Conservation (phyloP, 495 filamentous ascomycete genomes). For the Hyaloscypha finlandica region DNA sequence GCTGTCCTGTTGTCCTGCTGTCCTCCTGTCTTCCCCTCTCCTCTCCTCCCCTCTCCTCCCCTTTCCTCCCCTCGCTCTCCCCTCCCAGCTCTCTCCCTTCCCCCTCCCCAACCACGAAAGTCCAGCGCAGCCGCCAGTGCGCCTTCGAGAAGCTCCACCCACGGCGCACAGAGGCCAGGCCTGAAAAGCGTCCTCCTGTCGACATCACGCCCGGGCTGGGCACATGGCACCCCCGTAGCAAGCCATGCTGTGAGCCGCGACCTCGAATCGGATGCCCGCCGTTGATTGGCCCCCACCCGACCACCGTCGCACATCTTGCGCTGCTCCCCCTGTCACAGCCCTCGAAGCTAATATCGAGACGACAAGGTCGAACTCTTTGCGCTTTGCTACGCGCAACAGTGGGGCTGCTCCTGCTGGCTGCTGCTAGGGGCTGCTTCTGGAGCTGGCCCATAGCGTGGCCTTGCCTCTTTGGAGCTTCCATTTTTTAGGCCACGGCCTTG, state of each 20-base stretch:
- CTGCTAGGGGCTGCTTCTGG: neutral
- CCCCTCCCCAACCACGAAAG: no score
- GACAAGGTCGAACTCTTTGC: neutral
- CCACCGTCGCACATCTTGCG: constrained; percentile 22
- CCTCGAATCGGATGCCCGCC: constrained; percentile 27
- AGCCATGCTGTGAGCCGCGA: constrained; percentile 29
- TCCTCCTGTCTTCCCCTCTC: no score
- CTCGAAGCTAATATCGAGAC: constrained; percentile 18
- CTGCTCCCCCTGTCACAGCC: constrained; percentile 13
- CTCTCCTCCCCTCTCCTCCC: no score
- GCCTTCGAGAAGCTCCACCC: constrained; percentile 12
- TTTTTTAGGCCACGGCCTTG: constrained; percentile 17
- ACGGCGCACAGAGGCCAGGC: neutral
- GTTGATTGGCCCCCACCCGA: constrained; percentile 24
- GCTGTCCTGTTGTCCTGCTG: no score
- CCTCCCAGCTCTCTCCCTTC: no score
- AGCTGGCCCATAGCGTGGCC: constrained; percentile 17
- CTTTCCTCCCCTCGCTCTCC: no score
- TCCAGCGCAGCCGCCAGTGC: neutral
- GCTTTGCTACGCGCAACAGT: constrained; percentile 9
- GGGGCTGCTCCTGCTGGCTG: neutral
- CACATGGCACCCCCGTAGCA: constrained; percentile 26
- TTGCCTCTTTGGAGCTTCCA: constrained; percentile 11
- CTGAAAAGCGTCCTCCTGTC: neutral
- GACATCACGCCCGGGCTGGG: neutral